Evolutionary conservation across 352 stramenopile species (phyloP), one percentile per base, ranked within the genome.

Genomic region (Globisporangium cystogenes): DNA sequence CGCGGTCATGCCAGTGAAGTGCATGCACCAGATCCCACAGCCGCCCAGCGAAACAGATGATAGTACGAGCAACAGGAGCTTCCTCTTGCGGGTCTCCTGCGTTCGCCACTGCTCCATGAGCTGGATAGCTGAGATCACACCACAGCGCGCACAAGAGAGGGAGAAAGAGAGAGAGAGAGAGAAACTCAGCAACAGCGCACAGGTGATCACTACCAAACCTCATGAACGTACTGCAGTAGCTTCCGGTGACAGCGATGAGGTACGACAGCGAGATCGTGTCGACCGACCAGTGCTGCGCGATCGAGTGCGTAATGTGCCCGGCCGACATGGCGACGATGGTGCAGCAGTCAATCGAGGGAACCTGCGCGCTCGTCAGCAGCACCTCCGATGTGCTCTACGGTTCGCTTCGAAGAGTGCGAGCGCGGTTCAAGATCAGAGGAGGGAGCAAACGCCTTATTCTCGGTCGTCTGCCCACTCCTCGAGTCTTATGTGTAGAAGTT

Each of bases 1-100:
- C 14, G 77, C 75, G 23, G 73, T 72, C 75, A 89, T 89, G 24
- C 78, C 78, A 5, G 76, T 81, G 52, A 89, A 87, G n/a, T 89
- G 78, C 74, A 81, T 87, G 62, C 57, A 67, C 78, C 75, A 89
- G 48, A 89, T 87, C 20, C 73, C 75, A 40, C 73, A 82, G 3
- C 75, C 78, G 24, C 77, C 75, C n/a, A 88, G 55, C 1, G 68
- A 58, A 24, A 82, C 20, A 0, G 73, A 60, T 4, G 77, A 71
- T 0, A 82, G 20, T 1, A 42, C 3, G n/a, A 88, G 58, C 27
- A 86, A 57, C 2, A 75, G 18, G 24, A 67, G 27, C 53, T 83
- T 83, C 12, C 64, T 51, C 7, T 49, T 64, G 4, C 44, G 53
- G 8, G 51, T 64, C 35, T 70, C 64, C 31, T 70, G 59, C n/a